Evolutionary conservation across 768 basidiomycete genomes (phyloP).

Genomic region (Tricholoma matsutake): DNA sequence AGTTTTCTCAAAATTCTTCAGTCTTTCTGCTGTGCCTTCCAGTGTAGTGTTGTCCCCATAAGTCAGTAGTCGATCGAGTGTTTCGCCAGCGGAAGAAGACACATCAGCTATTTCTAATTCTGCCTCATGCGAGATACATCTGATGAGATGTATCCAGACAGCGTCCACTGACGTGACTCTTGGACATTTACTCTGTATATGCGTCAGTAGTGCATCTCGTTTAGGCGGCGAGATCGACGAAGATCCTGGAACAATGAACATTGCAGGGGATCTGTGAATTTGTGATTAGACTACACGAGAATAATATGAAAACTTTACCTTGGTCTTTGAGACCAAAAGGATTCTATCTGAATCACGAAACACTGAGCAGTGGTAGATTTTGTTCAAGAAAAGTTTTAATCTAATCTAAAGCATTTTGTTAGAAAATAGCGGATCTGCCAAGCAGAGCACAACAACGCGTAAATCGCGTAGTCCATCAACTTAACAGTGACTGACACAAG

Average conservation of each 20-base stretch:
- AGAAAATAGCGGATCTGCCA: neutral
- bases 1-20: conserved; percentile 39
- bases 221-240: conserved; percentile 74
- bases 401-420: neutral
- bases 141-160: conserved; percentile 83
- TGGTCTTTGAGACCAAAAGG: neutral
- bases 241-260: conserved; percentile 78
- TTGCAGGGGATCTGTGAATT: conserved; percentile 25
- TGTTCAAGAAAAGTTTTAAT: neutral
- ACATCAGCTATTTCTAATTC: conserved; percentile 46
- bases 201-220: conserved; percentile 59
- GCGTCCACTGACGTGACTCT: conserved; percentile 71
- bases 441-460: neutral
- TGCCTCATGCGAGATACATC: conserved; percentile 44
- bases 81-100: conserved; percentile 42
- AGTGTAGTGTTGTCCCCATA: conserved; percentile 80
- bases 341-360: neutral
- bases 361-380: neutral
- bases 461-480: neutral
- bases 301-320: neutral
- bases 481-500: neutral
- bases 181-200: conserved; percentile 51
- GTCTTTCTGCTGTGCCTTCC: conserved; percentile 35
- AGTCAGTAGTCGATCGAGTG: conserved; percentile 68
- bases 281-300: neutral